Base-by-base conservation (phyloP, 352 stramenopile genomes). In the Pythium plurisporium region DNA sequence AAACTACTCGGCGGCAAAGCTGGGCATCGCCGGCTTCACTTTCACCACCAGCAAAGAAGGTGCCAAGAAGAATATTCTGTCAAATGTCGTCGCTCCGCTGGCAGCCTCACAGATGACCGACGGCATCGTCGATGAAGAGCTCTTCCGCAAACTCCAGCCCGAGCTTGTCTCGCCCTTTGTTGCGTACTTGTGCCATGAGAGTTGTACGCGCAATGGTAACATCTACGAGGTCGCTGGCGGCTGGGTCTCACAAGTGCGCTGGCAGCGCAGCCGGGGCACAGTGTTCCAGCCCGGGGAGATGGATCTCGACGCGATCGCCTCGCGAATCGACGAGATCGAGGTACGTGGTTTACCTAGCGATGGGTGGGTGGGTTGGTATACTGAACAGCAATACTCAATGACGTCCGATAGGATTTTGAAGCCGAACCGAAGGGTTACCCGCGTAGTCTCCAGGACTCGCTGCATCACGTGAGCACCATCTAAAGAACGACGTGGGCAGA, bases 1-100 rank as follows among this genome's bases (percentile, higher is more conserved):
- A 40, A 96, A 96, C 66, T 96, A 96, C 63, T 79, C 78, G 34
- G 79, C 82, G 4, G 79, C 81, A 42, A 98, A 98, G 65, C 65
- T 98, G 25, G 94, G 89, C 15, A 91, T 98, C 43, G 93, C 96
- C 17, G 94, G 92, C 0, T 74, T 98, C 42, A 97, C 88, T 22
- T 91, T 96, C 62, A 89, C 96, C 14, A 61, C 97, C 15, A 89
- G 82, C 55, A 81, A 92, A 44, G 87, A 96, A 72, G 87, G 87
- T 25, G 65, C 54, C 7, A 76, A 82, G 51, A 80, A 79, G 46
- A 91, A 91, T 48, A 79, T 95, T 23, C 50, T 87, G 23, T 74
- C 74, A 5, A 96, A 96, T 43, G 82, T 89, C 25, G 83, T 96
- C 20, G 83, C 86, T 3, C 87, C 87, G 17, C 62, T 94, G 20